Evolutionary conservation across 306 rosid genomes (phyloP).

Genomic region (Lathyrus aphaca): DNA sequence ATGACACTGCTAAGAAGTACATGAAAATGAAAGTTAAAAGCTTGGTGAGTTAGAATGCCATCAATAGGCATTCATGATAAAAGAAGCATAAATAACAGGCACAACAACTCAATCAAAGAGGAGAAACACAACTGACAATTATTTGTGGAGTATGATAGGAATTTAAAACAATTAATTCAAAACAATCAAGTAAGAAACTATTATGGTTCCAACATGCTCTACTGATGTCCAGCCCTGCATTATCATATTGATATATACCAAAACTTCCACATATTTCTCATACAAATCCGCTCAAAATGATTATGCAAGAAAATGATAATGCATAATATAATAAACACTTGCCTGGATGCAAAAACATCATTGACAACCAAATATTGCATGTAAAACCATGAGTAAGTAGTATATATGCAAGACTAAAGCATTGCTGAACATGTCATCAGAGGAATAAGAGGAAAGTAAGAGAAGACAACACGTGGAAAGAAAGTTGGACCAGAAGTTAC

Average conservation of each 20-base stretch:
- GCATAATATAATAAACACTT: constrained; percentile 24
- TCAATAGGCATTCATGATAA: too few species aligned
- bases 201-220: constrained; percentile 22
- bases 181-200: constrained; percentile 27
- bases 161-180: constrained; percentile 12
- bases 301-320: not conserved
- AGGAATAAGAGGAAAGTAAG: constrained; percentile 1
- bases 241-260: constrained; percentile 23
- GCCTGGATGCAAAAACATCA: constrained; percentile 18
- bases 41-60: too few species aligned
- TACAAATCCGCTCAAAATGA: constrained; percentile 20
- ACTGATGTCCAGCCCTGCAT: constrained; percentile 11
- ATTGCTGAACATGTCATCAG: not conserved
- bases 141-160: too few species aligned
- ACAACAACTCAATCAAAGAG: too few species aligned
- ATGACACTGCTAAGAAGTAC: too few species aligned
- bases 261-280: not conserved
- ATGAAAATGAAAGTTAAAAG: too few species aligned
- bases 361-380: not conserved
- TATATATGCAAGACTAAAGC: constrained; percentile 10
- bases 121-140: too few species aligned
- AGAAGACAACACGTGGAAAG: constrained; percentile 4
- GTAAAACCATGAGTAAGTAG: constrained; percentile 8
- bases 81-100: too few species aligned
- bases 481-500: constrained; percentile 28